Percentiles rank a stretch among this genome's conserved stretches.
Conservation (phyloP, 2,329 filamentous ascomycete species). For the Diaporthe ampelina region DNA sequence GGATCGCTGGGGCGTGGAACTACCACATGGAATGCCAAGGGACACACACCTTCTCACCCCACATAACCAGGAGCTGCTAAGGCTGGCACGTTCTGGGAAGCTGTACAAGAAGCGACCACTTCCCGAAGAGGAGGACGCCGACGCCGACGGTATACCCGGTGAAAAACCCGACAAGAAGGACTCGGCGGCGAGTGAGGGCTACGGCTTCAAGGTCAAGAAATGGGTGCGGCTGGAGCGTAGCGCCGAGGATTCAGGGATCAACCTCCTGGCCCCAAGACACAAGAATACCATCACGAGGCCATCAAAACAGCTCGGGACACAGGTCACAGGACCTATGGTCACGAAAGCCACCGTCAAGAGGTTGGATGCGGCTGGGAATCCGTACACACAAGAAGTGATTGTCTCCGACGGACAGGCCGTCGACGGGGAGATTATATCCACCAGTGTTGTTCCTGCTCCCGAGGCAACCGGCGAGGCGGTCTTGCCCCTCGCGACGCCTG, state of each 20-base stretch:
- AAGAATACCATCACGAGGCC: conserved; percentile 72
- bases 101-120: conserved; percentile 83
- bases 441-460: conserved; percentile 68
- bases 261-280: conserved; percentile 72
- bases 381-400: conserved; percentile 87
- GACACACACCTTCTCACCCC: conserved; percentile 83
- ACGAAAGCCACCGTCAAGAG: conserved; percentile 86
- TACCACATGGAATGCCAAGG: conserved; percentile 85
- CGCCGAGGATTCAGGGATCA: conserved; percentile 72
- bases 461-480: conserved; percentile 69
- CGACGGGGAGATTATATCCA: conserved; percentile 83
- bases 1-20: conserved; percentile 80
- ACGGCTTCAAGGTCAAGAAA: conserved; percentile 72
- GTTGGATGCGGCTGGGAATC: conserved; percentile 82
- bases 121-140: conserved; percentile 73
- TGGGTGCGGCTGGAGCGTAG: conserved; percentile 71
- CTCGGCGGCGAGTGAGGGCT: conserved; percentile 74
- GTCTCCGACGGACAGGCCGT: conserved; percentile 83
- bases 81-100: conserved; percentile 82
- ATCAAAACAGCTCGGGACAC: conserved; percentile 62
- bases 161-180: conserved; percentile 74
- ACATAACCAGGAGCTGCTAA: conserved; percentile 85
- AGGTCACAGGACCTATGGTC: conserved; percentile 68
- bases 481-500: conserved; percentile 57
- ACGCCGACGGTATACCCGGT: conserved; percentile 59